These are phyloP conservation scores for Fragaria ananassa DNA, from an alignment of 306 rosid species.

Conservation along the genomic window DNA sequence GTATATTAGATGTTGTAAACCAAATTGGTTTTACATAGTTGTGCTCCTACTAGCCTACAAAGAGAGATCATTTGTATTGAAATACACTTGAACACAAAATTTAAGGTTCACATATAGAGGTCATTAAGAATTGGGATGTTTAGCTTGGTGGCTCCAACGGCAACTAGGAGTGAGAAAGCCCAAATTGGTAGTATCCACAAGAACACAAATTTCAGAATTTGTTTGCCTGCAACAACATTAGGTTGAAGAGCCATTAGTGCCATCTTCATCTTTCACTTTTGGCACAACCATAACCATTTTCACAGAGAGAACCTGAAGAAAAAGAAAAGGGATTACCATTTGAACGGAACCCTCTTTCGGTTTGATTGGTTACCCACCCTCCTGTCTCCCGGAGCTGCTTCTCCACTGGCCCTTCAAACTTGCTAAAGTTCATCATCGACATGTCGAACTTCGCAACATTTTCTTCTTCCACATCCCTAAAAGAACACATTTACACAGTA, in stretches of 20 bases:
- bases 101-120: constrained; percentile 46
- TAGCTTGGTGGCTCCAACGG: constrained; percentile 68
- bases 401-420: constrained; percentile 61
- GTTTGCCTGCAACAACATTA: constrained; percentile 51
- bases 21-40: not conserved
- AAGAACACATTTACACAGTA: not conserved
- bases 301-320: not conserved
- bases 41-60: not conserved
- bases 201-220: constrained; percentile 38
- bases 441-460: constrained; percentile 46
- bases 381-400: constrained; percentile 68
- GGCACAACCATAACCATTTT: not conserved
- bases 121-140: constrained; percentile 57
- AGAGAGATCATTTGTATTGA: not conserved
- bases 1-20: not conserved
- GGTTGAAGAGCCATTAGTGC: not conserved
- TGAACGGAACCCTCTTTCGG: constrained; percentile 47
- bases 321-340: constrained; percentile 37
- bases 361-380: constrained; percentile 54
- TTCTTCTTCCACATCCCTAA: constrained; percentile 48
- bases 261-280: not conserved
- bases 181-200: constrained; percentile 78
- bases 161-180: constrained; percentile 56
- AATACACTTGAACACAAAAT: not conserved
- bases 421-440: constrained; percentile 43